Evolutionary conservation across 768 basidiomycete genomes (phyloP).

Genomic region (Punctularia strigosozonata): DNA sequence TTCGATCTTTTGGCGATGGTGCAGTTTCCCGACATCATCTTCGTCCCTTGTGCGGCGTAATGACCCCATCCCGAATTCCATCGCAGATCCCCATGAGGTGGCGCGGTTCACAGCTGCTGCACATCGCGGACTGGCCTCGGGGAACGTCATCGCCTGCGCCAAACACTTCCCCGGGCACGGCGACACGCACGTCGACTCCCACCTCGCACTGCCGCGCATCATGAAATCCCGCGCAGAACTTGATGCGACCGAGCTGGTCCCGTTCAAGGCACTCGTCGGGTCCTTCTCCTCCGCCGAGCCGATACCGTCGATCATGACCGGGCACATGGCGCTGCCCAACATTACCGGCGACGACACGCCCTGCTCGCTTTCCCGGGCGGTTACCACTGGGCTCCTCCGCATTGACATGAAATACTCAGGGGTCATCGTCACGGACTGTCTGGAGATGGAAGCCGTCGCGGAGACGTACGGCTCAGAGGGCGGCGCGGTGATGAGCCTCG

Average conservation of each 20-base stretch:
- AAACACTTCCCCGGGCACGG: conserved; percentile 74
- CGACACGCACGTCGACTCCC: conserved; percentile 62
- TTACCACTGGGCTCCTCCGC: conserved; percentile 43
- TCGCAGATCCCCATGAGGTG: conserved; percentile 42
- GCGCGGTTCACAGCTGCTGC: conserved; percentile 35
- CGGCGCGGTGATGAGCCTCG: conserved; percentile 44
- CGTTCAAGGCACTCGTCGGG: conserved; percentile 42
- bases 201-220: conserved; percentile 53
- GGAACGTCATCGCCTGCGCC: conserved; percentile 44
- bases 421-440: conserved; percentile 60
- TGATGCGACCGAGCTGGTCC: conserved; percentile 37
- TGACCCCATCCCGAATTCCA: neutral
- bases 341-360: conserved; percentile 44
- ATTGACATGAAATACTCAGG: conserved; percentile 39
- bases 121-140: conserved; percentile 31
- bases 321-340: conserved; percentile 58
- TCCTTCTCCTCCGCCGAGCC: too few species aligned
- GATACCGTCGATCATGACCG: conserved; percentile 56
- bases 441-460: conserved; percentile 68
- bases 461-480: conserved; percentile 34
- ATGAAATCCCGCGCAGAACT: conserved; percentile 34
- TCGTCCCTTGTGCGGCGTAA: too few species aligned
- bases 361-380: conserved; percentile 40
- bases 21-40: too few species aligned
- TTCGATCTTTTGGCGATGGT: conserved; percentile 65